These are phyloP conservation scores for Daldinia grandis DNA, from an alignment of 495 filamentous ascomycete species.

Conservation along the genomic window DNA sequence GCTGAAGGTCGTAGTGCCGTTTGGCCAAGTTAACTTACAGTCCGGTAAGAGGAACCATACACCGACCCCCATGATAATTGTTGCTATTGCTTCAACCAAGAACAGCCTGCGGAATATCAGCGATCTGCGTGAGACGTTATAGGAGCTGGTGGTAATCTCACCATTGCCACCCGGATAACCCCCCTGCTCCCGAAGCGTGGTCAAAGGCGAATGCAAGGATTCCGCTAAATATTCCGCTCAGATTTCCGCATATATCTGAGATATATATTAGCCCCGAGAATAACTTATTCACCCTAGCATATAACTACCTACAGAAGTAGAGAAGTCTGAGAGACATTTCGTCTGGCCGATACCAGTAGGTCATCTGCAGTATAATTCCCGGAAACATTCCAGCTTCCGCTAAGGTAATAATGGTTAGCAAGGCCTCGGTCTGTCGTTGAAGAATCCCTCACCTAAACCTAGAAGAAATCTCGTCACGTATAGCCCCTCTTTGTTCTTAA, in stretches of 20 bases:
- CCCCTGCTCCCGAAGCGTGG: conserved; percentile 42
- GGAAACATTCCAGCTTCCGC: conserved; percentile 55
- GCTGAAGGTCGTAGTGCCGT: background rate
- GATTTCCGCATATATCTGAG: conserved; percentile 45
- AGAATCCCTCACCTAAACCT: conserved; percentile 41
- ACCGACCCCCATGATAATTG: conserved; percentile 46
- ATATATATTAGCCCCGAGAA: background rate
- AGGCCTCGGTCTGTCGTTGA: background rate
- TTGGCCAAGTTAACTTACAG: conserved; percentile 39
- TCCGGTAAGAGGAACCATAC: conserved; percentile 53
- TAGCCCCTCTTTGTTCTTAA: conserved; percentile 48
- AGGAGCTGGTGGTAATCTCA: conserved; percentile 5
- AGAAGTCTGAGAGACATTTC: conserved; percentile 51
- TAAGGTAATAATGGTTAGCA: conserved; percentile 16
- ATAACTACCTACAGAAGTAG: conserved; percentile 48
- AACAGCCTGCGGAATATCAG: conserved; percentile 44
- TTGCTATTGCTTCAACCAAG: conserved; percentile 52
- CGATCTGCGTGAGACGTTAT: background rate
- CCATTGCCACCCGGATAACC: conserved; percentile 57
- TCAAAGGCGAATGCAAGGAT: conserved; percentile 56
- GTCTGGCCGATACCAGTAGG: conserved; percentile 57
- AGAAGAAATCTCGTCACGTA: conserved; percentile 51
- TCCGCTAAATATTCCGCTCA: conserved; percentile 50
- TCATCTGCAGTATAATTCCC: conserved; percentile 52
- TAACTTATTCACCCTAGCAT: background rate